Percentiles rank a stretch among this genome's conserved stretches.
Conservation (phyloP, 495 filamentous ascomycete genomes). For the Talaromyces proteolyticus region DNA sequence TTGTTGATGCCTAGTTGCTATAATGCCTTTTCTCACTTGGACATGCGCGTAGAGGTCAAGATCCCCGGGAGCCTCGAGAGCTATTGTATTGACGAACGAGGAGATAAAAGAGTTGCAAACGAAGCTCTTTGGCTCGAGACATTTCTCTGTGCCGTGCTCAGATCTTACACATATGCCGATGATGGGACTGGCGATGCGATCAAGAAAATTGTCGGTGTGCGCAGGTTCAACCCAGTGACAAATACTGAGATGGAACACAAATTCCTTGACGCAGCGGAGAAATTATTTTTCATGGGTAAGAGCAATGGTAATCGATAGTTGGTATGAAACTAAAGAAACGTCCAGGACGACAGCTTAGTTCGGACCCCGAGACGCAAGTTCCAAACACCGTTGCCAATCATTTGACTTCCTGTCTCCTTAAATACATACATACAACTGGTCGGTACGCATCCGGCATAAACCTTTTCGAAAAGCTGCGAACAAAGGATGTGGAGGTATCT, state of each 20-base stretch:
- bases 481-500: conserved; percentile 85
- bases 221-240: conserved; percentile 94
- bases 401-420: conserved; percentile 83
- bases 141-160: conserved; percentile 86
- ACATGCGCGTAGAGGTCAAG: conserved; percentile 96
- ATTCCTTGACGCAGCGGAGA: conserved; percentile 92
- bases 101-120: conserved; percentile 84
- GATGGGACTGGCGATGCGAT: conserved; percentile 88
- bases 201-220: conserved; percentile 86
- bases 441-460: conserved; percentile 96
- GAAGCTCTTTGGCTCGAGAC: conserved; percentile 96
- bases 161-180: conserved; percentile 94
- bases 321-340: conserved; percentile 15
- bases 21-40: conserved; percentile 96
- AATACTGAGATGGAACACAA: conserved; percentile 96
- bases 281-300: conserved; percentile 87
- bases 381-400: conserved; percentile 97
- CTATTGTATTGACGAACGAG: conserved; percentile 94
- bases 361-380: conserved; percentile 95
- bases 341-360: conserved; percentile 88
- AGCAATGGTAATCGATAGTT: not conserved
- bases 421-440: conserved; percentile 94
- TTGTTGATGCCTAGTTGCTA: conserved; percentile 62
- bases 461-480: conserved; percentile 91
- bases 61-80: conserved; percentile 93